Conservation (phyloP, 768 basidiomycete genomes). For the Podaxis sp. region DNA sequence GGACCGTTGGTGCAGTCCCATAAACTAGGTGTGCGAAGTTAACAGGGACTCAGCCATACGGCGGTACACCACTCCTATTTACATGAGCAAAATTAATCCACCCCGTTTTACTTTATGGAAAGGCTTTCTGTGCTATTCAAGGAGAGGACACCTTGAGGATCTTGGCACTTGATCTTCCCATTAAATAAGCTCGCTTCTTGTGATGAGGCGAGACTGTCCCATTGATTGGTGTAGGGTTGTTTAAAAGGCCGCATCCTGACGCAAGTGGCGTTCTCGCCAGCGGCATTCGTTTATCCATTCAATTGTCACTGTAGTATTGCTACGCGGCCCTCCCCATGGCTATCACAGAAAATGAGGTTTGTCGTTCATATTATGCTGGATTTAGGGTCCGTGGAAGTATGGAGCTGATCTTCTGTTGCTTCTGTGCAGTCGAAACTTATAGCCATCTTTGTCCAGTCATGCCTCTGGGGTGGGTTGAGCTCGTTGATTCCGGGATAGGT, state of each 20-base stretch:
- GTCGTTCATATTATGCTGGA: neutral
- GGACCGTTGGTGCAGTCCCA: neutral
- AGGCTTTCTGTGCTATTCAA: slow-evolving; percentile 8
- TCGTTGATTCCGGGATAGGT: neutral
- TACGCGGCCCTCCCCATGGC: slow-evolving; percentile 9
- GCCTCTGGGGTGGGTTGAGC: slow-evolving; percentile 24
- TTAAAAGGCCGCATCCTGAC: neutral
- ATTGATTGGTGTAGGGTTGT: neutral
- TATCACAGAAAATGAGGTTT: slow-evolving; percentile 18
- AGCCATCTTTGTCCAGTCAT: slow-evolving; percentile 27
- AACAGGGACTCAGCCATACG: neutral
- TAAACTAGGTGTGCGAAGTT: slow-evolving; percentile 4
- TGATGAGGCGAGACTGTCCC: neutral
- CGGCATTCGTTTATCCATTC: neutral
- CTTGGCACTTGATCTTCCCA: neutral
- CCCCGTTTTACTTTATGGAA: slow-evolving; percentile 2
- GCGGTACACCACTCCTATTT: neutral
- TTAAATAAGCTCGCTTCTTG: neutral
- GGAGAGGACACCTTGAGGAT: neutral
- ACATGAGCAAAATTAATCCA: no score
- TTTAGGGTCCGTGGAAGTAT: neutral
- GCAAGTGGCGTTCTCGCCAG: neutral
- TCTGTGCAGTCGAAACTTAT: slow-evolving; percentile 23
- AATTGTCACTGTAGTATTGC: neutral
- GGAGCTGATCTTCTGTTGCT: neutral